These are phyloP conservation scores for Samsoniella hepiali DNA, from an alignment of 2,329 filamentous ascomycete species.

Conservation along the genomic window DNA sequence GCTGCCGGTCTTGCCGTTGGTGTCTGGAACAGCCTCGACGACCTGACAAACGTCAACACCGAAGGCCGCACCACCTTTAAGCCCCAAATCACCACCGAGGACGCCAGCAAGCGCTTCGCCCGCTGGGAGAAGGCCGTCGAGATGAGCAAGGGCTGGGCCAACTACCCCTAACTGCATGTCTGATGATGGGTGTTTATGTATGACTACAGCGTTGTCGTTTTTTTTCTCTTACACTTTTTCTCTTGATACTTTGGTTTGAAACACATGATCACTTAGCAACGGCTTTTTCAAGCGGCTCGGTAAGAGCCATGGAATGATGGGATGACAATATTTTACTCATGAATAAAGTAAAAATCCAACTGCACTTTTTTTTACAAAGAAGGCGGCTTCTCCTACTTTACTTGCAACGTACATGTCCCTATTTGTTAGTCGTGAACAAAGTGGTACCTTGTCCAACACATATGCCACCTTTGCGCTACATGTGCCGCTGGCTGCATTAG, in stretches of 20 bases:
- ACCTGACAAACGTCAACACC: slow-evolving; percentile 68
- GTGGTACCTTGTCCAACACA: not conserved
- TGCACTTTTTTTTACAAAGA: not conserved
- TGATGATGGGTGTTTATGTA: slow-evolving; percentile 1
- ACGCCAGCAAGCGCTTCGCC: slow-evolving; percentile 61
- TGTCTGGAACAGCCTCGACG: slow-evolving; percentile 71
- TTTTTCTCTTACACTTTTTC: not conserved
- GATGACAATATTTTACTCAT: slow-evolving; percentile 11
- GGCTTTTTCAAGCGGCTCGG: slow-evolving; percentile 2
- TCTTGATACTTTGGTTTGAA: slow-evolving; percentile 3
- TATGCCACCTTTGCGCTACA: not conserved
- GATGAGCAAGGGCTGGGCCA: slow-evolving; percentile 72
- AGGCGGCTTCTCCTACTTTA: no score
- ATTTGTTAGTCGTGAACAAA: not conserved
- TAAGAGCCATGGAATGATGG: not conserved
- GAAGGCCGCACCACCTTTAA: slow-evolving; percentile 67
- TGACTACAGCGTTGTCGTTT: slow-evolving; percentile 12
- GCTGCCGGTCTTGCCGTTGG: slow-evolving; percentile 75
- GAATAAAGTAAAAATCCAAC: not conserved
- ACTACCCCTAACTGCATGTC: slow-evolving; percentile 21
- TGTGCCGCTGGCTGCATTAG: not conserved
- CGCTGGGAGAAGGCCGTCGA: slow-evolving; percentile 74
- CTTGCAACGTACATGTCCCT: no score
- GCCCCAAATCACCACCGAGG: slow-evolving; percentile 58
- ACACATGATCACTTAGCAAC: not conserved